Percentiles rank a stretch among this genome's conserved stretches.
Conservation (phyloP, 1,284 basidiomycete genomes). For the Leccinum pachyderme region DNA sequence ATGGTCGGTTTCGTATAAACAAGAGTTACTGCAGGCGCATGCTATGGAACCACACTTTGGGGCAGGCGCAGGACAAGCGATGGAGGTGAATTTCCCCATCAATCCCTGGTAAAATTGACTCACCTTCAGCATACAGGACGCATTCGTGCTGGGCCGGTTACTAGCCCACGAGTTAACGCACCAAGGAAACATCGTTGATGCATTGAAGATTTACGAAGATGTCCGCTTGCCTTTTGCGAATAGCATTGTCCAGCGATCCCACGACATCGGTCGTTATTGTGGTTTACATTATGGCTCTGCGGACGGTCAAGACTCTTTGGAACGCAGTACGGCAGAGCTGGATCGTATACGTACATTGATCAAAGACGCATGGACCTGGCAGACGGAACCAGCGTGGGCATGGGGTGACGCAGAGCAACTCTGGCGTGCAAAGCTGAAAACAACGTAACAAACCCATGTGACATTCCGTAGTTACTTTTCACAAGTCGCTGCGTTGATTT, state of each 20-base stretch:
- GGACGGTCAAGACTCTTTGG: not conserved
- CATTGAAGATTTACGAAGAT: slow-evolving; percentile 32
- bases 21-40: slow-evolving; percentile 24
- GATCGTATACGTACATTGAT: slow-evolving; percentile 11
- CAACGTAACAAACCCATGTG: not conserved
- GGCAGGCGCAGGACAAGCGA: slow-evolving; percentile 33
- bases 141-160: slow-evolving; percentile 37
- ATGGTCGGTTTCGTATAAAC: not conserved
- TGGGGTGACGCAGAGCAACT: slow-evolving; percentile 17
- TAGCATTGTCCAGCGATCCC: slow-evolving; percentile 7
- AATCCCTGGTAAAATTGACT: not conserved
- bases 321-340: slow-evolving; percentile 5
- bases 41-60: slow-evolving; percentile 33
- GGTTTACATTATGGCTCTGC: not conserved
- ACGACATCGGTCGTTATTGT: slow-evolving; percentile 2
- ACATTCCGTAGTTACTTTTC: not conserved
- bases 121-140: slow-evolving; percentile 27
- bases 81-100: slow-evolving; percentile 24
- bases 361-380: slow-evolving; percentile 22
- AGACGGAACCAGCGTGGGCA: slow-evolving; percentile 7
- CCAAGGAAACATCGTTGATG: slow-evolving; percentile 18
- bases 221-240: slow-evolving; percentile 32
- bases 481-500: not conserved
- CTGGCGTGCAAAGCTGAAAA: slow-evolving; percentile 5
- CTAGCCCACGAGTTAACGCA: slow-evolving; percentile 28